These are phyloP conservation scores for Globisporangium paddicum DNA, from an alignment of 352 stramenopile species.

Conservation along the genomic window DNA sequence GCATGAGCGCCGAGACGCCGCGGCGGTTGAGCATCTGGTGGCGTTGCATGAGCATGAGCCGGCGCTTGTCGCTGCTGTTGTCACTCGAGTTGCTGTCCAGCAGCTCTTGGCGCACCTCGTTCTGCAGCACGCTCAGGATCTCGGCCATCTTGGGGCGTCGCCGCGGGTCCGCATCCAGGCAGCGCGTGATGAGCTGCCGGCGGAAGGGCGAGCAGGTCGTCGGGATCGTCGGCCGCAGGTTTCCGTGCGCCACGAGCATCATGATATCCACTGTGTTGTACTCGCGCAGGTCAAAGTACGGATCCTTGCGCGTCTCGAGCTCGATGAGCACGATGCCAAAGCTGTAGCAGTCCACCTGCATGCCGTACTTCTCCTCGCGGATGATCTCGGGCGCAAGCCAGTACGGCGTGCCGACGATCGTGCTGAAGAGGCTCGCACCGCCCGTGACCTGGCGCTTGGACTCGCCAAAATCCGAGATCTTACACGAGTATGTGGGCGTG, in stretches of 20 bases:
- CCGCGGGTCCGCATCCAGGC: conserved; percentile 53
- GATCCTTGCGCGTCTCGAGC: conserved; percentile 68
- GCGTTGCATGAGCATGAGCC: conserved; percentile 66
- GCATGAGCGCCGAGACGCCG: conserved; percentile 56
- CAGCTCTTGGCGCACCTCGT: conserved; percentile 75
- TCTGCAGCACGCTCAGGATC: conserved; percentile 65
- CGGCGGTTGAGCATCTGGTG: conserved; percentile 74
- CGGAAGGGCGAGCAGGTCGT: conserved; percentile 46
- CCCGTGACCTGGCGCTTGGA: conserved; percentile 47
- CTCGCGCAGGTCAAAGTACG: conserved; percentile 59
- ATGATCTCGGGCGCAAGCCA: conserved; percentile 86
- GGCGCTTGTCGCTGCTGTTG: conserved; percentile 50
- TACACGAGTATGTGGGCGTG: conserved; percentile 71
- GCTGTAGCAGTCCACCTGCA: conserved; percentile 84
- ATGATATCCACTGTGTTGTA: conserved; percentile 80
- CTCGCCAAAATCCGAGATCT: conserved; percentile 81
- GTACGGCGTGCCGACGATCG: conserved; percentile 80
- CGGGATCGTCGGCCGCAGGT: conserved; percentile 63
- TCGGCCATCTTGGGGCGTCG: conserved; percentile 71
- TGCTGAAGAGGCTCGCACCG: conserved; percentile 49
- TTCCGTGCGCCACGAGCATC: conserved; percentile 58
- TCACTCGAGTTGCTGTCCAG: conserved; percentile 64
- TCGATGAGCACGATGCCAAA: conserved; percentile 87
- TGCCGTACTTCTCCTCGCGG: conserved; percentile 75
- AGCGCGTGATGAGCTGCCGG: conserved; percentile 62